Percentiles rank a stretch among this genome's conserved stretches.
phyloP scores from a whole-genome alignment of 306 rosid species.

The Vigna hirtella region DNA sequence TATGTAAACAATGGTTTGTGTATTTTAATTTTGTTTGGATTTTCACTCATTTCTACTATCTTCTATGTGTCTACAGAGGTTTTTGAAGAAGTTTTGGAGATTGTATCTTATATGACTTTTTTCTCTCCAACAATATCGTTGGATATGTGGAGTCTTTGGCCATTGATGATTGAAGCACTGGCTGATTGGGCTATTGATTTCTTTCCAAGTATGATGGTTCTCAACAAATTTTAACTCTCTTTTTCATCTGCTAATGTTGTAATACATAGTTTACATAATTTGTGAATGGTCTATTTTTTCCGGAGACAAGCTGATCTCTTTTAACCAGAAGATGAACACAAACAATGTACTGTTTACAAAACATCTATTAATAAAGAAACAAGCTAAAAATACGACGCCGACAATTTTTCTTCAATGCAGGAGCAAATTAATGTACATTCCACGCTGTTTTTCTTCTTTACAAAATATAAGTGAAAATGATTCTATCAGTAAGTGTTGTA shows the following conservation, averaged over 20 bases:
- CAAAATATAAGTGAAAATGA: not conserved
- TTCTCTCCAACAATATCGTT: constrained; percentile 91
- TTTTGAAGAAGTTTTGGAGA: constrained; percentile 96
- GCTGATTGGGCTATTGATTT: constrained; percentile 95
- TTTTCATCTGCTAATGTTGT: constrained; percentile 3
- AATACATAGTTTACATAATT: constrained; percentile 31
- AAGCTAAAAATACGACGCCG: not conserved
- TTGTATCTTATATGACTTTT: constrained; percentile 92
- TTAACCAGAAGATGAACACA: constrained; percentile 5
- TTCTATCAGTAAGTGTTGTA: not conserved
- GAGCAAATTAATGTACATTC: too few relatives aligned
- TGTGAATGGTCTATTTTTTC: constrained; percentile 13
- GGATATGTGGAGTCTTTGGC: constrained; percentile 99
- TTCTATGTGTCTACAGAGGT: constrained; percentile 74
- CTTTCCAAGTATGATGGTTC: constrained; percentile 72
- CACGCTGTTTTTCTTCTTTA: not conserved
- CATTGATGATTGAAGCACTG: constrained; percentile 89
- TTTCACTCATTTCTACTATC: constrained; percentile 3
- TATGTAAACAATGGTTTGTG: not conserved
- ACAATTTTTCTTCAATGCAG: too few relatives aligned
- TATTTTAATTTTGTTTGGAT: constrained; percentile 14
- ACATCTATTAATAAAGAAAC: constrained; percentile 25
- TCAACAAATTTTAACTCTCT: not conserved
- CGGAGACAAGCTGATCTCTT: constrained; percentile 6
- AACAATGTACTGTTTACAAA: not conserved